Conservation (phyloP, 2,329 filamentous ascomycete genomes). For the Dothistroma septosporum region DNA sequence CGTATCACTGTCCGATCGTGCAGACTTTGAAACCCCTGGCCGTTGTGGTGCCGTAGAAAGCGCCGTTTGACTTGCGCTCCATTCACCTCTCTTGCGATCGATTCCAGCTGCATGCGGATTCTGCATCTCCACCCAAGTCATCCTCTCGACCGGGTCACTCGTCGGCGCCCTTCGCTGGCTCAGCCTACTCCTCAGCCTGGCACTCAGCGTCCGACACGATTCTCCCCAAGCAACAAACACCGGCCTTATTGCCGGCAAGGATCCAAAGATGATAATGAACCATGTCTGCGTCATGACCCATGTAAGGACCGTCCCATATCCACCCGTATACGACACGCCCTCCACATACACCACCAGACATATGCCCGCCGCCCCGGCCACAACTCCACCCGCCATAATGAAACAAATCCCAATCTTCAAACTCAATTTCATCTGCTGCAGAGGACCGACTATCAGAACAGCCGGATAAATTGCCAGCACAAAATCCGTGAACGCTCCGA, state of each 20-base stretch:
- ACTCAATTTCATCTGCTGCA: constrained; percentile 11
- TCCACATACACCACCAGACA: constrained; percentile 15
- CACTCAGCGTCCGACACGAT: background rate
- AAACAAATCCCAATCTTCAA: constrained; percentile 16
- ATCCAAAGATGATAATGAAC: constrained; percentile 25
- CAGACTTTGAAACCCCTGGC: background rate
- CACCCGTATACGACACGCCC: constrained; percentile 8
- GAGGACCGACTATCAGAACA: constrained; percentile 16
- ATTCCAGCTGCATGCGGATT: background rate
- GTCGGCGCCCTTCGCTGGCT: background rate
- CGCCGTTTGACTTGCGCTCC: background rate
- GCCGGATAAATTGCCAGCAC: constrained; percentile 18
- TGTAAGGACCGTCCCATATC: constrained; percentile 5
- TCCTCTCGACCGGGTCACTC: no score
- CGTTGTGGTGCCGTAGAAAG: background rate
- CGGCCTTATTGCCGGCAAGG: constrained; percentile 15
- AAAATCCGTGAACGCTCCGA: constrained; percentile 17
- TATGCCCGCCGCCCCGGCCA: constrained; percentile 20
- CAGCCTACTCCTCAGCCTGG: background rate
- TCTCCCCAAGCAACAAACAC: constrained; percentile 12
- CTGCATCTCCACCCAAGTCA: background rate
- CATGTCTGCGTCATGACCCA: constrained; percentile 19
- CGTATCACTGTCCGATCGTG: background rate
- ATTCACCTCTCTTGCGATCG: background rate
- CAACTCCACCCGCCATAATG: constrained; percentile 15